Base-by-base conservation (phyloP, 2,329 filamentous ascomycete species). In the Colletotrichum chrysophilum region DNA sequence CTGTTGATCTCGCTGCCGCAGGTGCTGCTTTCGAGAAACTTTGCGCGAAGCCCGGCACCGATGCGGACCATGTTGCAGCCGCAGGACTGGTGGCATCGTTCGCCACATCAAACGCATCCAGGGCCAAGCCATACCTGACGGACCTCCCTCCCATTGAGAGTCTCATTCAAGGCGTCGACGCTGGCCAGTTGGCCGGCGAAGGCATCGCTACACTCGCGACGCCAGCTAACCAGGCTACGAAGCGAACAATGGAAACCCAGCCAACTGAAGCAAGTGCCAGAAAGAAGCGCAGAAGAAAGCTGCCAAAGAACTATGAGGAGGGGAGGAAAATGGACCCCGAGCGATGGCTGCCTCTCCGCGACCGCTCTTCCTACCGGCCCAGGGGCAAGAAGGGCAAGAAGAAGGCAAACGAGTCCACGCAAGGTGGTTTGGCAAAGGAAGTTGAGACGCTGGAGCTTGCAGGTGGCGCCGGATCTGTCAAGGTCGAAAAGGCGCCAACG, bases 381-480 rank as follows among this genome's bases (percentile, higher is more conserved):
- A 98, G 97, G 87, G 96, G 96, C 7, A 96, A 94, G 88, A 98
- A 98, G 89, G 95, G 95, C 71, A 96, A 95, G 89, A 94, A 96
- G 89, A 94, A 94, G 86, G 93, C 92, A 6, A 88, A 90, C 76
- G 94, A 95, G 79, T 87, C 93, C 55, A 98, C 95, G 10, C 97
- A 98, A 84, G 97, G 97, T 76, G 96, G 96, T 65, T 86, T 93
- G 14, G 94, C 95, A 26, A 93, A 90, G 80, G 95, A 96, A 77
- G 93, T 94, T 83, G 92, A 89, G 88, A 94, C 88, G 74, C 86
- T 92, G 78, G 92, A 91, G 78, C 85, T 93, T 14, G 91, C 91
- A 4, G 91, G 92, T 32, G 92, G 92, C 6, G 91, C 91, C 2
- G 91, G 91, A 16, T 88, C 86, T 7, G 90, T 93, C 74, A 93